Conservation (phyloP, 1,284 basidiomycete species). For the Quambalaria eucalypti region DNA sequence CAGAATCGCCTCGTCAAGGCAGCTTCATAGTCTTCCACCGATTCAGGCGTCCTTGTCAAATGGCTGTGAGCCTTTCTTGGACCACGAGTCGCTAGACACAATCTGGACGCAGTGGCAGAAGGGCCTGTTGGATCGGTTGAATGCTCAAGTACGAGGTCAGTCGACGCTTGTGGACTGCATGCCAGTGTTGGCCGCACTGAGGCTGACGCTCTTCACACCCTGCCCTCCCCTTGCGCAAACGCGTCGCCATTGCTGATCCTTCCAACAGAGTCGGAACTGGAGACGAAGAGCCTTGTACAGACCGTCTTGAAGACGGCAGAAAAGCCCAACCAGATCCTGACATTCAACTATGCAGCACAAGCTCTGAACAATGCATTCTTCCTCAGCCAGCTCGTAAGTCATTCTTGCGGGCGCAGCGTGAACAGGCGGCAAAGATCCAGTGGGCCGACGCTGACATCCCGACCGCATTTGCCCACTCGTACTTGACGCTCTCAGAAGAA, state of each 20-base stretch:
- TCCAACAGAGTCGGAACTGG: constrained; percentile 59
- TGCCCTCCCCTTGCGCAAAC: neutral
- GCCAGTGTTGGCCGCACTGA: no score
- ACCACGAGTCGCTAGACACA: constrained; percentile 24
- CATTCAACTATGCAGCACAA: constrained; percentile 83
- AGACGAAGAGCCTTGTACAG: constrained; percentile 60
- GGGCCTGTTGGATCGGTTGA: constrained; percentile 38
- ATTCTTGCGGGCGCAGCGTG: no score
- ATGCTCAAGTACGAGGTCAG: constrained; percentile 37
- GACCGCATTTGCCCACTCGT: no score
- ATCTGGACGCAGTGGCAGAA: constrained; percentile 39
- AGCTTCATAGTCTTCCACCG: neutral
- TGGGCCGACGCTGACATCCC: no score
- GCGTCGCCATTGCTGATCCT: neutral
- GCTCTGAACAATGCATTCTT: constrained; percentile 96
- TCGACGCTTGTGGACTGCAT: no score
- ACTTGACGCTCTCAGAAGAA: no score
- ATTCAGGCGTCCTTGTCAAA: constrained; percentile 2
- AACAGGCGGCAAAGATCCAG: no score
- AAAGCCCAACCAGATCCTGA: constrained; percentile 59
- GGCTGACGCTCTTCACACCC: no score
- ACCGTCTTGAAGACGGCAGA: constrained; percentile 66
- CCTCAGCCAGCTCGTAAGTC: constrained; percentile 68
- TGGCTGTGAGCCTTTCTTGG: constrained; percentile 41
- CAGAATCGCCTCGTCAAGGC: neutral